phyloP scores from a whole-genome alignment of 2,329 filamentous ascomycete genomes.

The Colletotrichum godetiae region DNA sequence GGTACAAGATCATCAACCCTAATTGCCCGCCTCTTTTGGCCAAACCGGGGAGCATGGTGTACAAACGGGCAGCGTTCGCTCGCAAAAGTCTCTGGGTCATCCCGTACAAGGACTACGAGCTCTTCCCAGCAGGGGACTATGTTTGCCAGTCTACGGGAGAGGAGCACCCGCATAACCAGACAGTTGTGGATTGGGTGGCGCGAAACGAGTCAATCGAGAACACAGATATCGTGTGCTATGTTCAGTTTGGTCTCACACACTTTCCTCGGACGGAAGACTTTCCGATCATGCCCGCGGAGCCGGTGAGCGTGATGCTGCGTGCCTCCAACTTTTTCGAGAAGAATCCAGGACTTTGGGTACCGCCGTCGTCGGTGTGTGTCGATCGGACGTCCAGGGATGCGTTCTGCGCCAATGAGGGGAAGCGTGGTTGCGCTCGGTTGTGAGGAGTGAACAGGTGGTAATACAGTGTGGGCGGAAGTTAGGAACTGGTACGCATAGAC shows the following conservation, averaged over 20 bases:
- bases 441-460: neutral
- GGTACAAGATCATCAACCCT: constrained; percentile 30
- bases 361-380: constrained; percentile 18
- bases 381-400: constrained; percentile 4
- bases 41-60: constrained; percentile 16
- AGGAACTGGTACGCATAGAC: no score
- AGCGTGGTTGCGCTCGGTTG: neutral
- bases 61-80: constrained; percentile 20
- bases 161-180: constrained; percentile 59
- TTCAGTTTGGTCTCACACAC: constrained; percentile 68
- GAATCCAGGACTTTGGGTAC: constrained; percentile 56
- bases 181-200: constrained; percentile 39
- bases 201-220: constrained; percentile 62
- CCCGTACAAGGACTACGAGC: constrained; percentile 7
- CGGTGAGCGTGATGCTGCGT: constrained; percentile 59
- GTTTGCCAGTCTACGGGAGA: constrained; percentile 3
- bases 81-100: constrained; percentile 12
- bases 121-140: constrained; percentile 17
- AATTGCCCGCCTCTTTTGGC: constrained; percentile 18
- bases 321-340: constrained; percentile 64
- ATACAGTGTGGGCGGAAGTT: neutral
- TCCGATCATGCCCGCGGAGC: constrained; percentile 69
- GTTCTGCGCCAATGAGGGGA: neutral
- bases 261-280: constrained; percentile 67
- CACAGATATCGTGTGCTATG: constrained; percentile 65